Base-by-base conservation (phyloP, 495 filamentous ascomycete species). In the Talaromyces proteolyticus region DNA sequence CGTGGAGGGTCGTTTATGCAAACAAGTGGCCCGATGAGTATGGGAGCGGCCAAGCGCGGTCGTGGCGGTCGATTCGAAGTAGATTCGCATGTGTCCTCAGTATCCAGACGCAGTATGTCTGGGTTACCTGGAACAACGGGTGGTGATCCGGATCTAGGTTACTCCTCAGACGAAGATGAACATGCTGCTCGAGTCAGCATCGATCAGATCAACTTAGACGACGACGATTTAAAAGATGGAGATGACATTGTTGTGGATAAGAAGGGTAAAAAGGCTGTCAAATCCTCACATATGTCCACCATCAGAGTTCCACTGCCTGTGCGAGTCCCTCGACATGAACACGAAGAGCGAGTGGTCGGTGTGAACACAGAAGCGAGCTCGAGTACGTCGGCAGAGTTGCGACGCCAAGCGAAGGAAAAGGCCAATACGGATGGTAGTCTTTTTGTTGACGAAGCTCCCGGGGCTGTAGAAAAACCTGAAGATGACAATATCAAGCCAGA, bases 351-450 rank as follows among this genome's bases (percentile, higher is more conserved):
- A 16, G 57, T 63, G 10, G 56, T 74, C 25, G 71, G 67, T 50
- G 71, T 79, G 38, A 74, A 76, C 47, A 76, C 75, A 58, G 76
- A 79, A 45, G 73, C 74, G 3, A 77, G 70, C 56, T 64, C 70
- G 17, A 59, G 59, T n/a, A 68, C 66, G 34, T 65, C 75, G 3
- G 71, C 72, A 6, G 66, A 74, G 47, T 41, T 73, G 4, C 64
- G 67, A 18, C 50, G 63, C 21, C 57, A 71, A 56, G 68, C 66
- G 18, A 61, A 68, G 52, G 56, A 63, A 49, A 63, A 65, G 44
- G 57, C 51, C 8, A 42, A 41, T 11, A 56, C 60, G 12, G 63
- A 69, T 46, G 58, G 61, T 53, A 59, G 59, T 4, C 23, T 63
- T 19, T 63, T 61, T 50, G 57, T 64, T 47, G 63, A n/a, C n/a